A percentile compares a stretch with the other conserved stretches of the same genome.
These are phyloP conservation scores for Aschersonia sp. DNA, from an alignment of 2,329 filamentous ascomycete species.

Conservation along the genomic window DNA sequence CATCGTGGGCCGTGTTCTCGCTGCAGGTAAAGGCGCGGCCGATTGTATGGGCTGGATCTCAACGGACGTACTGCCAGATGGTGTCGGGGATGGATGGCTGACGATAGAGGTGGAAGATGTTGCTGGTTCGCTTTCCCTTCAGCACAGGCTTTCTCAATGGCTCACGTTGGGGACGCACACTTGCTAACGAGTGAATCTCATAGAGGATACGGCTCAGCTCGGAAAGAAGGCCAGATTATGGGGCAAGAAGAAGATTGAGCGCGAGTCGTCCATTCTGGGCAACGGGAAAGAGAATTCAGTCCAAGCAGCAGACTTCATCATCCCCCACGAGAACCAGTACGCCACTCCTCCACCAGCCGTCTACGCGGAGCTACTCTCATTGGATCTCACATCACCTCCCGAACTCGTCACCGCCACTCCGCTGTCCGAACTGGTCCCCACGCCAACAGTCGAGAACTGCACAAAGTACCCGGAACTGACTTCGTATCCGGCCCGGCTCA, in stretches of 20 bases:
- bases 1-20: constrained; percentile 49
- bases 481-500: constrained; percentile 19
- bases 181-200: neutral
- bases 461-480: constrained; percentile 16
- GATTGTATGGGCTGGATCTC: constrained; percentile 59
- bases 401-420: constrained; percentile 31
- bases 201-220: constrained; percentile 33
- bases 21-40: constrained; percentile 43
- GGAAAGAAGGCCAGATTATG: constrained; percentile 45
- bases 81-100: constrained; percentile 40
- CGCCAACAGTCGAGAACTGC: constrained; percentile 20
- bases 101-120: constrained; percentile 41
- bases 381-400: constrained; percentile 31
- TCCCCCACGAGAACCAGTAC: constrained; percentile 43
- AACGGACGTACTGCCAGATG: constrained; percentile 39
- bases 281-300: constrained; percentile 38
- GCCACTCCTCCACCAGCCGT: constrained; percentile 30
- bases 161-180: neutral
- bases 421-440: constrained; percentile 23
- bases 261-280: constrained; percentile 45
- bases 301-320: constrained; percentile 46
- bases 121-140: constrained; percentile 19
- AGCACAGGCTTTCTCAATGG: neutral
- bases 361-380: constrained; percentile 31
- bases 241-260: constrained; percentile 44